Evolutionary conservation across 2,329 filamentous ascomycete genomes (phyloP).

Genomic region (Clarireedia paspali): DNA sequence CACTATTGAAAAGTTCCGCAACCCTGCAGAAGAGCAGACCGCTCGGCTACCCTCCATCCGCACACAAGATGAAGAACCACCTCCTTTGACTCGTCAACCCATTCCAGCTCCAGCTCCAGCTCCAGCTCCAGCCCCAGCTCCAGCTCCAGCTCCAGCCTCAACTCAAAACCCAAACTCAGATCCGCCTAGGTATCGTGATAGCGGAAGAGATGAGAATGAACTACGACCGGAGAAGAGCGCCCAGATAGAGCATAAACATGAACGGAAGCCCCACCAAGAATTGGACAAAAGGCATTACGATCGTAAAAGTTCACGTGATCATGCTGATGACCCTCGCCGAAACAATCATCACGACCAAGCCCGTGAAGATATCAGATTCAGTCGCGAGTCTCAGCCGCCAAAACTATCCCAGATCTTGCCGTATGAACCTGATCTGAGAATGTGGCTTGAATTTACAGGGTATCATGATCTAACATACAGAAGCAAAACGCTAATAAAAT

Average conservation of each 20-base stretch:
- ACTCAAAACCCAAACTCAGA: slow-evolving; percentile 2
- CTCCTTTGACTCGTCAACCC: slow-evolving; percentile 12
- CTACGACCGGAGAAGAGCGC: slow-evolving; percentile 13
- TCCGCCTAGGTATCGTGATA: slow-evolving; percentile 14
- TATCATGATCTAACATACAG: slow-evolving; percentile 30
- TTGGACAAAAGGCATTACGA: slow-evolving; percentile 13
- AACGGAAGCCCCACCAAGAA: slow-evolving; percentile 14
- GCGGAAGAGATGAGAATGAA: slow-evolving; percentile 18
- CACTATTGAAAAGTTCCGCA: slow-evolving; percentile 15
- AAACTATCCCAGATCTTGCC: slow-evolving; percentile 22
- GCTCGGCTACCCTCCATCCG: slow-evolving; percentile 11
- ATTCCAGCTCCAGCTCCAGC: slow-evolving; percentile 3
- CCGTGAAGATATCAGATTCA: slow-evolving; percentile 14
- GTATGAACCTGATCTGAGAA: slow-evolving; percentile 27
- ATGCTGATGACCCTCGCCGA: slow-evolving; percentile 14
- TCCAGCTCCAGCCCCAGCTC: neutral
- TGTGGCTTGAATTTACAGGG: slow-evolving; percentile 31
- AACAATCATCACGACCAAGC: slow-evolving; percentile 10
- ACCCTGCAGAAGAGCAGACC: slow-evolving; percentile 11
- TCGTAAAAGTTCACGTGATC: slow-evolving; percentile 16
- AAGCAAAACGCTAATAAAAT: slow-evolving; percentile 21
- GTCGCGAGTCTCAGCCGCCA: slow-evolving; percentile 14
- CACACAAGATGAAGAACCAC: slow-evolving; percentile 9
- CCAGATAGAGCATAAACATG: slow-evolving; percentile 13
- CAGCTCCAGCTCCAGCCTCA: neutral